phyloP scores from a whole-genome alignment of 2,329 filamentous ascomycete genomes.

The Cadophora luteo-olivacea region DNA sequence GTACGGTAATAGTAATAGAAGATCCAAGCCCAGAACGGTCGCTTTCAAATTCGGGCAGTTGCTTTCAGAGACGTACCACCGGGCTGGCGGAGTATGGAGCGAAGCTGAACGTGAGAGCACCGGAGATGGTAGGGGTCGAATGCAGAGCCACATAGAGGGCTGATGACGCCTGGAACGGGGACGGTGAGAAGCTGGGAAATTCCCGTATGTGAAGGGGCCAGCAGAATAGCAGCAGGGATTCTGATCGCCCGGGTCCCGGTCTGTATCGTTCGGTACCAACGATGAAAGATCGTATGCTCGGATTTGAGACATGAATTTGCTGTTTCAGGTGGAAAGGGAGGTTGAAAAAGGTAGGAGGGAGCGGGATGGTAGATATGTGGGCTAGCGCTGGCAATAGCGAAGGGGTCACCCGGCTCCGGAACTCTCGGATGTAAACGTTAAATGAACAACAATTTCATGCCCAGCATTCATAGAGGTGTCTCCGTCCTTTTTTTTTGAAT shows the following conservation, averaged over 20 bases:
- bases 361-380: neutral
- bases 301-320: neutral
- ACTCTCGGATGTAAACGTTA: constrained; percentile 1
- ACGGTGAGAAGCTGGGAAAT: neutral
- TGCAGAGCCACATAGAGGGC: neutral
- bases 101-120: neutral
- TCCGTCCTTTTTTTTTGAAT: neutral
- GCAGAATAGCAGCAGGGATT: neutral
- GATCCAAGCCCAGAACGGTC: no score
- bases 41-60: no score
- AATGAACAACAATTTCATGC: neutral
- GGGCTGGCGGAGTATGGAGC: no score
- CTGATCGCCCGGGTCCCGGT: neutral
- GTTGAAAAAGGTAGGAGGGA: neutral
- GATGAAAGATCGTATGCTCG: neutral
- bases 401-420: constrained; percentile 1
- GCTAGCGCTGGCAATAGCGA: neutral
- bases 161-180: neutral
- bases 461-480: neutral
- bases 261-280: neutral
- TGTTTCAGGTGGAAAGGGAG: constrained; percentile 2
- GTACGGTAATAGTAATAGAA: no score
- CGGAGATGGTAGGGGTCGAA: neutral
- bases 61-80: no score
- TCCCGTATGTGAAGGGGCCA: neutral